Evolutionary conservation across 371 early-diverging fungal species (phyloP), one percentile per base, ranked within the genome.

Genomic region (Mucor lusitanicus): DNA sequence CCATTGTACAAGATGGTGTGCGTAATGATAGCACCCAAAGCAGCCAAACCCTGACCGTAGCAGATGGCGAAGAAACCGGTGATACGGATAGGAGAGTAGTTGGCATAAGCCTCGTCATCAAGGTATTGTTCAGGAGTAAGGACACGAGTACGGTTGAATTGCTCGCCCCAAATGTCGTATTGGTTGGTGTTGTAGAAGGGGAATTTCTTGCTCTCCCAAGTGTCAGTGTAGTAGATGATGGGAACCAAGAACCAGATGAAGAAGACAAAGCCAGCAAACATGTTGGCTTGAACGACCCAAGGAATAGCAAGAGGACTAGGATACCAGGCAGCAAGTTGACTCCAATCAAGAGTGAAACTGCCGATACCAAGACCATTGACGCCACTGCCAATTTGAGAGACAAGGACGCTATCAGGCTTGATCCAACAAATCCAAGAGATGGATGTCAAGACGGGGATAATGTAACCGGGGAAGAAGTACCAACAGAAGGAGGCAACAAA

Each of bases 1-100:
- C 88, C 87, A 64, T 91, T 85, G 65, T 86, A 89, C 57, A 92
- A 67, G 17, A 81, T 68, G 9, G 87, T 88, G 65, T 92, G 91
- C n/a, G 87, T 83, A 5, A 92, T 77, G 15, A 87, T 82, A 1
- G 92, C 87, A 19, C 87, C 81, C 37, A 92, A 79, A 9, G 87
- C 81, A 33, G 89, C 88, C 40, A 92, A 83, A 44, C 88, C 84
- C 39, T 87, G 84, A 0, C 88, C 90, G 57, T 91, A 92, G 28
- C 87, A 83, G 40, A 91, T 78, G 27, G 92, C 92, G 75, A 94
- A 93, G 68, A 86, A 87, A 19, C 87, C 81, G 9, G 93, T 86
- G 76, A 94, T 88, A 73, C 89, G 86, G 15, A 95, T 86, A 6
- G 93, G 94, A 5, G 87, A 84, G 68, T 90, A 87, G 6, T 66